Evolutionary conservation across 345 rosid species (phyloP), one percentile per base, ranked within the genome.

Genomic region (Citrus inodora): DNA sequence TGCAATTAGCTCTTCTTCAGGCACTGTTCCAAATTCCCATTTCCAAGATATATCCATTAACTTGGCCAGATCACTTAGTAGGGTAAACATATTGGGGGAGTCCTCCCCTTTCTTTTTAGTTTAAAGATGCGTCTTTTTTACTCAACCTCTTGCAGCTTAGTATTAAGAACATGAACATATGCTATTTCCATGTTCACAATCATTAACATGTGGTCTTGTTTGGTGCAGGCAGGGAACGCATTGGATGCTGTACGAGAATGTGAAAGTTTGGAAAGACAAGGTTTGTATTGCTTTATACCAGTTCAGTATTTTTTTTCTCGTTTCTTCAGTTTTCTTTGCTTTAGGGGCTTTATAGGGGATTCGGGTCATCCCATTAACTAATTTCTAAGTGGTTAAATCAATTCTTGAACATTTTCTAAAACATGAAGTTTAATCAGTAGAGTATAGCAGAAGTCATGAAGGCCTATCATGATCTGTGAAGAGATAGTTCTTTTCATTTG

Each of bases 61-160:
- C 87, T 92, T 96, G 91, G 94, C 89, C 61, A 88, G 99, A 82
- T 85, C 91, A 66, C 97, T 96, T 81, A 60, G 87, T 78, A 85
- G 73, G 95, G 99, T 94, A 86, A 87, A 61, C 67, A 77, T 19
- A 24, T 65, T 62, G 68, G 28, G 9, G 19, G 63, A 74, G 59
- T 65, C 35, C 55, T 70, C 79, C 9, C 28, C 25, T 22, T 69
- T 81, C 75, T 67, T 58, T 66, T 21, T 9, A 9, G 24, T 42
- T 61, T 74, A 53, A 7, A 72, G 51, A 58, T 81, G 28, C 62
- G 16, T 66, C 37, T 48, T 78, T 56, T 60, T 51, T 25, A 51
- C 24, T 61, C 33, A 55, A 76, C 17, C n/a, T 76, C 24, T n/a
- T 68, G 62, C 30, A 11, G 7, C 25, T 78, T 56, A 71, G 30